phyloP scores from a whole-genome alignment of 2,329 filamentous ascomycete genomes.

The Xylaria sp. region DNA sequence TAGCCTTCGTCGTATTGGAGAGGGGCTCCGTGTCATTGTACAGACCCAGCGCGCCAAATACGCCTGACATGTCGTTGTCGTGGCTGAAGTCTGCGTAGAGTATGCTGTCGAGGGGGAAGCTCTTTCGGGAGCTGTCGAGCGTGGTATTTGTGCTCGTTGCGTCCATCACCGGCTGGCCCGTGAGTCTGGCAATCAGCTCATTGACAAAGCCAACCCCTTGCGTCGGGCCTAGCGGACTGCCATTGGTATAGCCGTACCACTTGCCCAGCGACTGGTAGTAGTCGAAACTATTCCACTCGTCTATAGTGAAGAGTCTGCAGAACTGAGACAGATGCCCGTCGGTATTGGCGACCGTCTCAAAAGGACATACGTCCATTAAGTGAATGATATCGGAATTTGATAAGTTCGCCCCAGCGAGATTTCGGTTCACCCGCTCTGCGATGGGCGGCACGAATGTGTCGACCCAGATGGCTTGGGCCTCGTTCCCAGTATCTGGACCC shows the following conservation, averaged over 20 bases:
- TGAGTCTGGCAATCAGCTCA: conserved; percentile 86
- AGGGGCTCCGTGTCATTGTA: conserved; percentile 74
- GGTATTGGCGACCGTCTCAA: conserved; percentile 76
- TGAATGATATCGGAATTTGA: conserved; percentile 70
- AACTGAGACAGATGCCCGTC: conserved; percentile 72
- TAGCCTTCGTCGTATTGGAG: conserved; percentile 61
- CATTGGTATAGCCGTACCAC: conserved; percentile 83
- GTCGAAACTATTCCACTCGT: conserved; percentile 83
- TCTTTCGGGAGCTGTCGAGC: conserved; percentile 72
- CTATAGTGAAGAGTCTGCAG: conserved; percentile 76
- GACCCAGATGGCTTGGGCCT: conserved; percentile 68
- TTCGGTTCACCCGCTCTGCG: conserved; percentile 73
- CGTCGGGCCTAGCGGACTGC: conserved; percentile 81
- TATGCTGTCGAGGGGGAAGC: conserved; percentile 76
- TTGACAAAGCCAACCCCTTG: conserved; percentile 90
- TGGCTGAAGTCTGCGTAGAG: conserved; percentile 93
- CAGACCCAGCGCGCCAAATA: conserved; percentile 81
- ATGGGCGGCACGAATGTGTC: conserved; percentile 75
- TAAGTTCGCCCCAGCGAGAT: conserved; percentile 75
- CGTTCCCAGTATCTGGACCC: conserved; percentile 61
- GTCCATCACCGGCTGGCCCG: conserved; percentile 74
- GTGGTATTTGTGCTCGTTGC: conserved; percentile 81
- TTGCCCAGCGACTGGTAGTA: conserved; percentile 85
- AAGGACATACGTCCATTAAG: conserved; percentile 91
- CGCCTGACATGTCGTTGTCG: conserved; percentile 85